A percentile compares a stretch with the other conserved stretches of the same genome.
Evolutionary conservation across 495 filamentous ascomycete species (phyloP).

Genomic region (Endocarpon pusillum): DNA sequence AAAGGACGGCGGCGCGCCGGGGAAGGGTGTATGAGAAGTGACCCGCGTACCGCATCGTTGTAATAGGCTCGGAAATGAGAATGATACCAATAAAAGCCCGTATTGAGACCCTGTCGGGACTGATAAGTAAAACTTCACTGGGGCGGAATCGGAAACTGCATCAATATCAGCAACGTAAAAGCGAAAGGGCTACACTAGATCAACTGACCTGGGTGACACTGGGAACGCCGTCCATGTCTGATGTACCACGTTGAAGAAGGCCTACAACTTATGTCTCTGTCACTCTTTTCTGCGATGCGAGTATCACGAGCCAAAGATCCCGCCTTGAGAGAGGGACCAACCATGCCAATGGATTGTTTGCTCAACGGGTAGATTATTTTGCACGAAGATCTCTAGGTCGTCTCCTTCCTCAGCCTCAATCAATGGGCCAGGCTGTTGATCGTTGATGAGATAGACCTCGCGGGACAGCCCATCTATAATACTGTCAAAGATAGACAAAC

Average conservation of each 20-base stretch:
- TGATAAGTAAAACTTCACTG: constrained; percentile 25
- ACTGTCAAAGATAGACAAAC: no score
- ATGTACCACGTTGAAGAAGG: constrained; percentile 20
- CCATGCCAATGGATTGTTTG: constrained; percentile 43
- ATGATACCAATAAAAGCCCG: constrained; percentile 42
- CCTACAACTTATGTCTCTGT: no score
- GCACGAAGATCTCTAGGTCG: constrained; percentile 15
- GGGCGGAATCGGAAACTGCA: constrained; percentile 37
- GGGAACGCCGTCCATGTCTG: constrained; percentile 28
- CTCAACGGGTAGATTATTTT: constrained; percentile 7
- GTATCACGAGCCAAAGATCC: no score
- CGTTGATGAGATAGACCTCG: constrained; percentile 27
- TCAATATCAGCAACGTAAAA: no score
- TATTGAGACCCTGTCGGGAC: constrained; percentile 35
- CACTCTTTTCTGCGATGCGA: no score
- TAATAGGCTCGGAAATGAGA: constrained; percentile 43
- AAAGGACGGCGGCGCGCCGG: constrained; percentile 7
- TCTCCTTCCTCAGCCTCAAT: constrained; percentile 34
- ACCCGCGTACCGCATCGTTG: constrained; percentile 23
- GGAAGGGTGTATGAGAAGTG: constrained; percentile 5
- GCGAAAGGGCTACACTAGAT: no score
- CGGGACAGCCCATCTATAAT: constrained; percentile 10
- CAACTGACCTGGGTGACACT: constrained; percentile 35
- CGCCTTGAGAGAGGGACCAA: no score
- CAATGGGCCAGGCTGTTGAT: constrained; percentile 36